Percentiles rank a stretch among this genome's conserved stretches.
Conservation (phyloP, 2,329 filamentous ascomycete genomes). For the Trichoderma hamatum region DNA sequence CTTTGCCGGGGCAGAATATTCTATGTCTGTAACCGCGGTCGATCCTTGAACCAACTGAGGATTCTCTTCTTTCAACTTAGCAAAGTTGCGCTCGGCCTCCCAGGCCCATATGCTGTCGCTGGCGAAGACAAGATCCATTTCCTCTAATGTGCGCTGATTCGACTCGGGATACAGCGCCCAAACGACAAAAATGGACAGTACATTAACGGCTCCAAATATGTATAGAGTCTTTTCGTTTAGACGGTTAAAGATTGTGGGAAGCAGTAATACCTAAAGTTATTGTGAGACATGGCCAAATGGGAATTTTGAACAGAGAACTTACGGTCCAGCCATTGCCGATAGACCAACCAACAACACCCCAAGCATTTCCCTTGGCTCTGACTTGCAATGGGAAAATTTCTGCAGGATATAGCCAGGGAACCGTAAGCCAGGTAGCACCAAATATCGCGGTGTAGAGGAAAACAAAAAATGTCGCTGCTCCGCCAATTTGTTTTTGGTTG, state of each 20-base stretch:
- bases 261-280: constrained; percentile 46
- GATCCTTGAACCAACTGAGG: constrained; percentile 46
- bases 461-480: constrained; percentile 70
- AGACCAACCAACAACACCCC: constrained; percentile 75
- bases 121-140: constrained; percentile 74
- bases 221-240: constrained; percentile 73
- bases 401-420: constrained; percentile 67
- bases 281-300: constrained; percentile 36
- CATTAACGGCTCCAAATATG: constrained; percentile 71
- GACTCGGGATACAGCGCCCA: constrained; percentile 77
- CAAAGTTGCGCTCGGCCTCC: constrained; percentile 69
- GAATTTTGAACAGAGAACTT: constrained; percentile 14
- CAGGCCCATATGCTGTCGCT: constrained; percentile 68
- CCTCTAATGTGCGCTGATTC: constrained; percentile 72
- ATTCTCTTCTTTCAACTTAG: constrained; percentile 62
- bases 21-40: constrained; percentile 30
- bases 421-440: constrained; percentile 52
- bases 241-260: constrained; percentile 63
- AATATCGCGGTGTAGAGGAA: constrained; percentile 56
- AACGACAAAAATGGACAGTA: constrained; percentile 67
- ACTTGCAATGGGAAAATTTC: constrained; percentile 75
- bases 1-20: constrained; percentile 28
- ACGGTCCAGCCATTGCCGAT: constrained; percentile 70
- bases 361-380: constrained; percentile 74
- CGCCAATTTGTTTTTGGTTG: constrained; percentile 56